Conservation (phyloP, 768 basidiomycete species). For the Goffeauzyma gilvescens region DNA sequence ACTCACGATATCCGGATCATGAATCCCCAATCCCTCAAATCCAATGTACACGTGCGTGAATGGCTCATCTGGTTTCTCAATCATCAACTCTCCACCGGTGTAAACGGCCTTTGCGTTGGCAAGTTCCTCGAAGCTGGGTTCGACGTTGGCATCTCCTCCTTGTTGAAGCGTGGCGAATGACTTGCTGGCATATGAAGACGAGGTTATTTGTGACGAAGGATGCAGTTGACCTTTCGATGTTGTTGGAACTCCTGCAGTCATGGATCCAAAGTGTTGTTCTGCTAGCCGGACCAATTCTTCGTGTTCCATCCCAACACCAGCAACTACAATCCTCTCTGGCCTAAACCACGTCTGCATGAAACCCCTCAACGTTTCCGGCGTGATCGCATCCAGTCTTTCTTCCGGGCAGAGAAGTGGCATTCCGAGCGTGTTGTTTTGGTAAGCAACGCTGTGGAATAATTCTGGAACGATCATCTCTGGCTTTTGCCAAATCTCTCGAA, state of each 20-base stretch:
- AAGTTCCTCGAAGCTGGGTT: conserved; percentile 21
- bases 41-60: conserved; percentile 86
- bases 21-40: conserved; percentile 77
- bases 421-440: conserved; percentile 57
- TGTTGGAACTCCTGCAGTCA: conserved; percentile 15
- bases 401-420: conserved; percentile 77
- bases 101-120: conserved; percentile 38
- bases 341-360: conserved; percentile 67
- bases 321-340: conserved; percentile 87
- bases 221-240: conserved; percentile 1
- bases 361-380: conserved; percentile 42
- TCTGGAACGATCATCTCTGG: conserved; percentile 90
- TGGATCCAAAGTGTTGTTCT: conserved; percentile 62
- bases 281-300: conserved; percentile 68
- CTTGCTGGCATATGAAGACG: conserved; percentile 33
- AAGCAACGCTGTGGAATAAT: conserved; percentile 69
- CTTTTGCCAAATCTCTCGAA: conserved; percentile 66
- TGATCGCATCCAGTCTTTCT: conserved; percentile 53
- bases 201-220: conserved; percentile 2
- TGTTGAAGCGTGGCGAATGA: conserved; percentile 16
- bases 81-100: conserved; percentile 54
- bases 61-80: conserved; percentile 38
- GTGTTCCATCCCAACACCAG: conserved; percentile 81
- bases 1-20: conserved; percentile 58
- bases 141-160: background rate